Evolutionary conservation across 805 yeast species (phyloP).

Genomic region (Cyberlindnera xishuangbannaensis): DNA sequence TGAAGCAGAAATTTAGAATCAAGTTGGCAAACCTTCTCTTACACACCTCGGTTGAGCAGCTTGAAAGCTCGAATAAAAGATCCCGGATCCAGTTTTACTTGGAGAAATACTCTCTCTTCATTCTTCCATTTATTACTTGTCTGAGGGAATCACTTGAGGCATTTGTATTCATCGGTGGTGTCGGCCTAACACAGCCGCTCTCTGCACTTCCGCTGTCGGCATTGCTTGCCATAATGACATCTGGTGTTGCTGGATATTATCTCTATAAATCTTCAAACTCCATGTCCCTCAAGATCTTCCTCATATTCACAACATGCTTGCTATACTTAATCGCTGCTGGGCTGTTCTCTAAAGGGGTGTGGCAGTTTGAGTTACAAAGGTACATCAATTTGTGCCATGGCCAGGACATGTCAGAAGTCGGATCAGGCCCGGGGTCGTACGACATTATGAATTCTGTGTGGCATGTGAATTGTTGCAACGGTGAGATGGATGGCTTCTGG

Average conservation of each 20-base stretch:
- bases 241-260: constrained; percentile 56
- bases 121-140: constrained; percentile 80
- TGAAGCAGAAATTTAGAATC: constrained; percentile 77
- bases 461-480: constrained; percentile 95
- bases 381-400: constrained; percentile 75
- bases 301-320: constrained; percentile 72
- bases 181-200: constrained; percentile 67
- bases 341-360: constrained; percentile 75
- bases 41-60: constrained; percentile 24
- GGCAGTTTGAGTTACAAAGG: constrained; percentile 80
- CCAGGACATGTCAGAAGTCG: constrained; percentile 79
- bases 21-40: constrained; percentile 43
- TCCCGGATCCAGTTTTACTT: constrained; percentile 32
- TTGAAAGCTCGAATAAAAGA: constrained; percentile 11
- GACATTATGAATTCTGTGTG: constrained; percentile 75
- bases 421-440: constrained; percentile 91
- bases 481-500: constrained; percentile 89
- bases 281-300: constrained; percentile 66
- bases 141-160: constrained; percentile 90
- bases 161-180: constrained; percentile 86
- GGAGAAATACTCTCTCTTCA: constrained; percentile 63
- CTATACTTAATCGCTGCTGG: constrained; percentile 85
- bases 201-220: constrained; percentile 62
- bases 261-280: constrained; percentile 78
- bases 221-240: constrained; percentile 50